Conservation (phyloP, 2,329 filamentous ascomycete genomes). For the Alternaria tenuissima region DNA sequence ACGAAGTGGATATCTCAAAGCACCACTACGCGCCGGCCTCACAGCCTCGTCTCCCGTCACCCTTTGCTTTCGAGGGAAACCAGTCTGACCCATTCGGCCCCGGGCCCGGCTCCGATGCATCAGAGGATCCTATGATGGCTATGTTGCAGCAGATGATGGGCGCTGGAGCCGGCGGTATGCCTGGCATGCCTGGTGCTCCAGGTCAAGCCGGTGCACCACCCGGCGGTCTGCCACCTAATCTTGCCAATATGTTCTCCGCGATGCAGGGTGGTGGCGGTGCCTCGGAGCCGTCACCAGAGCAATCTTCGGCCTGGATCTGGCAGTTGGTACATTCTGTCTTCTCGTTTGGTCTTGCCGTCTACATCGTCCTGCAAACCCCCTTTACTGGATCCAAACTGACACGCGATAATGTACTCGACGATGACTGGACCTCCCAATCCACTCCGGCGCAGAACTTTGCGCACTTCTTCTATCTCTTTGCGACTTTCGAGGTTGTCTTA, state of each 20-base stretch:
- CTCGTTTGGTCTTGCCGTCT: constrained; percentile 73
- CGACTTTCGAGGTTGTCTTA: constrained; percentile 76
- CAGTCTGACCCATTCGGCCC: constrained; percentile 28
- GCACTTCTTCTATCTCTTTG: constrained; percentile 81
- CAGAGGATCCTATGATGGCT: constrained; percentile 73
- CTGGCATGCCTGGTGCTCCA: constrained; percentile 42
- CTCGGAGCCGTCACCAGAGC: constrained; percentile 46
- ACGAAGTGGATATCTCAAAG: constrained; percentile 80
- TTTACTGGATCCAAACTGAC: constrained; percentile 73
- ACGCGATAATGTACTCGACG: constrained; percentile 52
- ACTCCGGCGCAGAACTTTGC: constrained; percentile 54
- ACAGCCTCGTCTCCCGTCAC: constrained; percentile 52
- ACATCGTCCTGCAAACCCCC: constrained; percentile 72
- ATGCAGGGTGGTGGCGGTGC: constrained; percentile 56
- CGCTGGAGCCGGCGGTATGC: constrained; percentile 49
- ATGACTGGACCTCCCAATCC: constrained; percentile 43
- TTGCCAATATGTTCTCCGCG: constrained; percentile 55
- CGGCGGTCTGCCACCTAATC: constrained; percentile 50
- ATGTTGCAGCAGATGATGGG: constrained; percentile 79
- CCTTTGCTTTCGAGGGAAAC: constrained; percentile 43
- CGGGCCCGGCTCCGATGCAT: constrained; percentile 33
- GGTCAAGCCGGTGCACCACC: constrained; percentile 34
- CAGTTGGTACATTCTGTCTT: constrained; percentile 77
- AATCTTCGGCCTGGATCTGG: constrained; percentile 67
- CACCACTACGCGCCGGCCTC: constrained; percentile 70